Evolutionary conservation across 2,329 filamentous ascomycete genomes (phyloP).

Genomic region (Arachnomyces sp.): DNA sequence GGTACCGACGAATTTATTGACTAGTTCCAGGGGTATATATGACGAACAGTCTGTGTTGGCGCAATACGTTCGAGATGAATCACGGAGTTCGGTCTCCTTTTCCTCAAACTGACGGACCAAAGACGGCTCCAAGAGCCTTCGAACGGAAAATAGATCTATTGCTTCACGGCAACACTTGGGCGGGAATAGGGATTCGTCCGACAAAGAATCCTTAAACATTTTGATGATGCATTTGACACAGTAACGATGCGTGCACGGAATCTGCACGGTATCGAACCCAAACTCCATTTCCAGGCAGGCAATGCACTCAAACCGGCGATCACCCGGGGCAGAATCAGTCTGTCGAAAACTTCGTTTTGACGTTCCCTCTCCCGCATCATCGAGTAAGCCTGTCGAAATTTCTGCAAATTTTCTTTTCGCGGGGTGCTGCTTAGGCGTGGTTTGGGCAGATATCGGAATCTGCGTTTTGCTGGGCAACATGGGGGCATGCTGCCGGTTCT

Average conservation of each 20-base stretch:
- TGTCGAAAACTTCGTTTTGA: too few relatives aligned
- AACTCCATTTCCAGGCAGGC: too few relatives aligned
- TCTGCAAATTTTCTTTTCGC: too few relatives aligned
- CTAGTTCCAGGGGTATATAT: constrained; percentile 16
- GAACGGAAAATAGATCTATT: constrained; percentile 15
- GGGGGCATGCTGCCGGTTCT: too few relatives aligned
- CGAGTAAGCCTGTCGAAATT: too few relatives aligned
- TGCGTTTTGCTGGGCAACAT: too few relatives aligned
- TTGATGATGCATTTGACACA: constrained; percentile 15
- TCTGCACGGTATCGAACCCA: too few relatives aligned
- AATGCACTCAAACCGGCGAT: too few relatives aligned
- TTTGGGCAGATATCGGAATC: too few relatives aligned
- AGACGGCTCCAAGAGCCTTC: constrained; percentile 1
- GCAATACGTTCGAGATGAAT: constrained; percentile 21
- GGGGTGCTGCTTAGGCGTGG: too few relatives aligned
- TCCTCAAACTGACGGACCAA: constrained; percentile 10
- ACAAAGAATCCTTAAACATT: constrained; percentile 14
- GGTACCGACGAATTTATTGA: constrained; percentile 11
- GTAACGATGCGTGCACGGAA: constrained; percentile 16
- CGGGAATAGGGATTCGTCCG: constrained; percentile 21
- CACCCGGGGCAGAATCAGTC: too few relatives aligned
- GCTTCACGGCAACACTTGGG: constrained; percentile 20
- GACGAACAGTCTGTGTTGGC: constrained; percentile 14
- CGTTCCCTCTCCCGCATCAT: too few relatives aligned
- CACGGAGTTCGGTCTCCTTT: constrained; percentile 18